Evolutionary conservation across 495 filamentous ascomycete genomes (phyloP), one percentile per base, ranked within the genome.

Genomic region (Diplogelasinospora grovesii): DNA sequence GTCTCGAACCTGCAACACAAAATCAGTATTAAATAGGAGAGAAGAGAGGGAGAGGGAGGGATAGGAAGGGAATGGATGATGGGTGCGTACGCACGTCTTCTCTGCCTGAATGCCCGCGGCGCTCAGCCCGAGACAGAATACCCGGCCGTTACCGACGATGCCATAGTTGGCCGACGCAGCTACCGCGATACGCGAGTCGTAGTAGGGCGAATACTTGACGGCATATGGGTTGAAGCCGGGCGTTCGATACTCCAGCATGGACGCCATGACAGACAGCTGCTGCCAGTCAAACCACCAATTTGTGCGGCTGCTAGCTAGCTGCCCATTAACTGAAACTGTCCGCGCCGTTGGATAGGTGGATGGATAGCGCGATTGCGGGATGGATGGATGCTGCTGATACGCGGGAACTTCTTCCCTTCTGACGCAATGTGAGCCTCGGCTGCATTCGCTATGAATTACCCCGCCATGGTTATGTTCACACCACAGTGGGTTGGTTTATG

Each of bases 201-300:
- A 92, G 73, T 95, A 98, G 24, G 92, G 89, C 15, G 90, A 96
- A 73, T 95, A 98, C 64, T 95, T 94, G 53, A 94, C 86, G 49
- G 84, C 82, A 63, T 89, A 93, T 49, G 89, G 90, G 61, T 95
- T 92, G 76, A 79, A 95, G 62, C 89, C 90, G 49, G 85, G 75
- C 16, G 92, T 97, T 49, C 84, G 84, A 66, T 81, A 95, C 63
- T 95, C 86, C 48, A 96, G 81, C 90, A 97, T 95, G 14, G 60
- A 61, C 39, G 63, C 61, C 63, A 67, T 71, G 36, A 45, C 48
- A 9, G n/a, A n/a, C n/a, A n/a, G n/a, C n/a, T n/a, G n/a, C n/a
- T n/a, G n/a, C n/a, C n/a, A n/a, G n/a, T n/a, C n/a, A n/a, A n/a
- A n/a, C n/a, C n/a, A n/a, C n/a, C n/a, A n/a, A n/a, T n/a, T n/a